Base-by-base conservation (phyloP, 129 eudicot species). In the Lonicera japonica region DNA sequence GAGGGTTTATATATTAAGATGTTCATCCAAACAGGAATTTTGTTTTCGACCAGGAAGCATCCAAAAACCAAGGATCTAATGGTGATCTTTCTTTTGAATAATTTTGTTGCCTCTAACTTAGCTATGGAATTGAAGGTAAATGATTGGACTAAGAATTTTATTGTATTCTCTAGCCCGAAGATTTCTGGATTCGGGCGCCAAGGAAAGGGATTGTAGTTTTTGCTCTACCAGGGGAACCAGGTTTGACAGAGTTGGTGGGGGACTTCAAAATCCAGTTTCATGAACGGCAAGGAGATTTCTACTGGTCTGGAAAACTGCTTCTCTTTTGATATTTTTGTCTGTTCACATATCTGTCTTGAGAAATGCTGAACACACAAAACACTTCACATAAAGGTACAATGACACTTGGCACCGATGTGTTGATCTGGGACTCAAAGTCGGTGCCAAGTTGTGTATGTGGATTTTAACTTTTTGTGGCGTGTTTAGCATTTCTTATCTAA, bases 261-360 rank as follows among this genome's bases (percentile, higher is more conserved):
- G 98, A 92, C 79, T 92, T 87, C 78, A 92, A 87, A 75, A 76
- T 92, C 77, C 91, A 84, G 4, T 87, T 92, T 79, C 96, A 92
- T 61, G 96, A 87, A 54, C 86, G 83, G 46, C 91, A 92, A 70
- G 98, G 98, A 78, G 96, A 87, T 79, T 92, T 92, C 63, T 87
- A 88, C 69, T 87, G 98, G 98, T 91, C 60, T 58, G 81, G 22
- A 23, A n/a, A 51, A 68, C 61, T 24, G 34, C 6, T 8, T 34
- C 58, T 9, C 56, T 56, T 39, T 3, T 36, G 25, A 38, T 62
- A 15, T 25, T 56, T 25, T 21, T 64, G 13, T 21, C 40, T 12
- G 1, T 14, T 43, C 53, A 19, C 21, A 29, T 63, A 55, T 15
- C 0, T 29, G 2, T 29, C 36, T 29, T 29, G 36, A 1, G n/a